A percentile compares a stretch with the other conserved stretches of the same genome.
Evolutionary conservation across 2,329 filamentous ascomycete species (phyloP).

Genomic region (Macroventuria anomochaeta): DNA sequence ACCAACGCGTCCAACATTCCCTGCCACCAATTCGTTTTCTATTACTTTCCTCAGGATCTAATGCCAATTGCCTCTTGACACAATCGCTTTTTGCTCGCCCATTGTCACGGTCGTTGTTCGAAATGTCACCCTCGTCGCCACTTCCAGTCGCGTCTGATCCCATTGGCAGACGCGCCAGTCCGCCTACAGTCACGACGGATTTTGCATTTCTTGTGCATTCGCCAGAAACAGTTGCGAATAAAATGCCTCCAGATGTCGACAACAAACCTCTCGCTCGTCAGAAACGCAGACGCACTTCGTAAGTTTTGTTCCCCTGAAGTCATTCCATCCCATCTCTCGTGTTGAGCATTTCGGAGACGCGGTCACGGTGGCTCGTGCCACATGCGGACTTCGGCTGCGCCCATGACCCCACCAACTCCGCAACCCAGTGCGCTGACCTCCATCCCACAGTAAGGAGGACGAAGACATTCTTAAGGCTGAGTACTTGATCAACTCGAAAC

Average conservation of each 20-base stretch:
- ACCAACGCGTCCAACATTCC: constrained; percentile 31
- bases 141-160: constrained; percentile 35
- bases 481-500: constrained; percentile 84
- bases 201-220: constrained; percentile 68
- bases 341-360: constrained; percentile 35
- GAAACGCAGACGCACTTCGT: constrained; percentile 68
- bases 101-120: constrained; percentile 6
- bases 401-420: constrained; percentile 30
- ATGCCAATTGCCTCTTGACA: constrained; percentile 21
- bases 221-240: constrained; percentile 62
- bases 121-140: constrained; percentile 34
- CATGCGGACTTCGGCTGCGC: constrained; percentile 27
- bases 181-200: constrained; percentile 24
- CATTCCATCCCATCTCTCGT: constrained; percentile 21
- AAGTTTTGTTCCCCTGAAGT: constrained; percentile 29
- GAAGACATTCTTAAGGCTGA: constrained; percentile 87
- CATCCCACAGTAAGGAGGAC: constrained; percentile 65
- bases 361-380: constrained; percentile 36
- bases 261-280: constrained; percentile 66
- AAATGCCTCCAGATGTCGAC: constrained; percentile 63
- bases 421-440: constrained; percentile 35
- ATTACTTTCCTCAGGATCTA: constrained; percentile 21
- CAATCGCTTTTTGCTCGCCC: constrained; percentile 9
- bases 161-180: constrained; percentile 36
- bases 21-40: constrained; percentile 35